Conservation (phyloP, 1,284 basidiomycete species). For the Phellopilus nigrolimitatus region DNA sequence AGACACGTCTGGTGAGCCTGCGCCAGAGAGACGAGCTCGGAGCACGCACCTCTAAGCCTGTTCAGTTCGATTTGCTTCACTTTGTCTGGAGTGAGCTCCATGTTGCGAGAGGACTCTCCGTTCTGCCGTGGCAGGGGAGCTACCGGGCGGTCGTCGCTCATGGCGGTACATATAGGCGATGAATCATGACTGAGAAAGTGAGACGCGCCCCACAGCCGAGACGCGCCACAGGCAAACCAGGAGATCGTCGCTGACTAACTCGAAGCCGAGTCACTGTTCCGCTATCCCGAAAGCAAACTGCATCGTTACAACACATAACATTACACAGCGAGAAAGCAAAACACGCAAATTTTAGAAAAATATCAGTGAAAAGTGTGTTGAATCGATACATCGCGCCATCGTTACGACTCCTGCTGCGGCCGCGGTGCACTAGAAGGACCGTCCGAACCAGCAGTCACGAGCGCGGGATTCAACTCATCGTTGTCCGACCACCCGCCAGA, state of each 20-base stretch:
- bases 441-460: no score
- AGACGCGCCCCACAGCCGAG: no score
- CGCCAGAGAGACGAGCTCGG: neutral
- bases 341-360: neutral
- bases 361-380: neutral
- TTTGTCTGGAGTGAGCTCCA: constrained; percentile 39
- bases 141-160: constrained; percentile 12
- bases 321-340: constrained; percentile 1
- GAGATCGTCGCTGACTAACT: neutral
- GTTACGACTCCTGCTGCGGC: no score
- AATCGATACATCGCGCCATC: no score
- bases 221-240: neutral
- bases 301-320: neutral
- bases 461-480: no score
- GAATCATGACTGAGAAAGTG: no score
- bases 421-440: no score
- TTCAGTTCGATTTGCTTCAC: constrained; percentile 47
- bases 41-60: constrained; percentile 53
- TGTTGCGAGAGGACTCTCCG: neutral
- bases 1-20: neutral
- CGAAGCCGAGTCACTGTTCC: no score
- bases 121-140: constrained; percentile 21
- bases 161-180: neutral
- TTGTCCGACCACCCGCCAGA: no score
- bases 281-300: neutral